A percentile compares a stretch with the other conserved stretches of the same genome.
These are phyloP conservation scores for Wickerhamomyces canadensis DNA, from an alignment of 805 yeast genomes.

Conservation along the genomic window DNA sequence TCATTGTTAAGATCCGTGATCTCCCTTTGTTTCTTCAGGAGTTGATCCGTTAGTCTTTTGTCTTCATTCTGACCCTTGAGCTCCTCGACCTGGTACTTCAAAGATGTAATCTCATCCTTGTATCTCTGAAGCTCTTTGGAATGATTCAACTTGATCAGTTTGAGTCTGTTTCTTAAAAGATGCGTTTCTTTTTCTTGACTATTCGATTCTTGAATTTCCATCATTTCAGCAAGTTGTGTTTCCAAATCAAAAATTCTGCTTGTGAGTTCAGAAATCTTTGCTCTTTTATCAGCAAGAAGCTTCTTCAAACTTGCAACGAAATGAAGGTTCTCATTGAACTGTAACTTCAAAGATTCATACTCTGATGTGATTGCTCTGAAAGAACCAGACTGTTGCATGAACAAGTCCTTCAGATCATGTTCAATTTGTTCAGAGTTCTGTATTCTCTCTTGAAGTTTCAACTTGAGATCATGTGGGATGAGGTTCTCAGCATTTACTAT, in stretches of 20 bases:
- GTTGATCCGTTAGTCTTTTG: conserved; percentile 9
- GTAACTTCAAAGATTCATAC: conserved; percentile 6
- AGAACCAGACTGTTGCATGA: conserved; percentile 11
- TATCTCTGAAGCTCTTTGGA: conserved; percentile 17
- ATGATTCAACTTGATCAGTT: conserved; percentile 18
- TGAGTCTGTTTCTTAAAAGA: conserved; percentile 17
- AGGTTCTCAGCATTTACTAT: background rate
- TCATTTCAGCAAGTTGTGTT: conserved; percentile 10
- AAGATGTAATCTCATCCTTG: conserved; percentile 10
- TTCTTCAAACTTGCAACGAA: conserved; percentile 10
- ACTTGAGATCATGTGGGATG: background rate
- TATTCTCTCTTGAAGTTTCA: conserved; percentile 8
- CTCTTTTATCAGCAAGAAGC: conserved; percentile 14
- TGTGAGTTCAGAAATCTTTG: conserved; percentile 9
- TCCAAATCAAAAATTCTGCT: conserved; percentile 12
- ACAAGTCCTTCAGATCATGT: conserved; percentile 10
- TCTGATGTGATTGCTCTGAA: conserved; percentile 14
- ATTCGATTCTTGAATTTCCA: conserved; percentile 1
- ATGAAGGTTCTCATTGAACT: conserved; percentile 13
- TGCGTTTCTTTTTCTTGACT: conserved; percentile 15
- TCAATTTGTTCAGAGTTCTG: conserved; percentile 11
- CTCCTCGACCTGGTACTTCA: conserved; percentile 6
- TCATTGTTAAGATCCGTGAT: conserved; percentile 15
- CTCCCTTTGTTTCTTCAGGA: conserved; percentile 9
- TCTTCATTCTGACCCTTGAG: conserved; percentile 2